Evolutionary conservation across 169 alveolate genomes (phyloP), one percentile per base, ranked within the genome.

Genomic region (Plasmodium vinckei): DNA sequence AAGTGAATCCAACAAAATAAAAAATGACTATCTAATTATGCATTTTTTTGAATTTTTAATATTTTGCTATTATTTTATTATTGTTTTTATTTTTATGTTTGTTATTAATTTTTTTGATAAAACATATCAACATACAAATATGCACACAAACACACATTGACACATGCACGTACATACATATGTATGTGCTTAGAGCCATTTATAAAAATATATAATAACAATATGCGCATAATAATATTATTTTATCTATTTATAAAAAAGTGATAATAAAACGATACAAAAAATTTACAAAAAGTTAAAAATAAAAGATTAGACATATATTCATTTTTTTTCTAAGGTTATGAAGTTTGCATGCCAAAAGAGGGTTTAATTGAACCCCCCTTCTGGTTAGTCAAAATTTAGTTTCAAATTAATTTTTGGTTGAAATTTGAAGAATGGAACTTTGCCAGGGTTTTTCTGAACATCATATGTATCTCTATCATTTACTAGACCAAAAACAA

Each of bases 341-440:
- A 0, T 33, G 7, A 3, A 33, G 42, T 33, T 0, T 33, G 7
- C 3, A 33, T 33, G 42, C 5, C 4, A 0, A 33, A 3, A 33
- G 42, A 27, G 7, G 0, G 3, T 33, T 3, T 33, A 33, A 27
- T 3, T 33, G 0, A 33, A 33, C 4, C 7, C 5, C 42, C 7
- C 0, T n/a, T n/a, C n/a, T 33, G 42, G 6, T 47, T 33, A 56
- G 33, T 73, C 87, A 77, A 93, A 72, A 53, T 44, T 90, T 33
- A 93, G n/a, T 64, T 93, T 93, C 12, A 93, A 73, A 61, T 93
- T 92, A 42, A 93, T 19, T 70, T 70, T 86, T 67, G 95, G 95
- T 54, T 93, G 95, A 13, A 93, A 54, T 44, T 92, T 75, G 71
- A 93, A 90, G 7, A 91, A 73, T 15, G 95, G 86, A 61, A 93